Percentiles rank a stretch among this genome's conserved stretches.
Conservation (phyloP, 2,329 filamentous ascomycete genomes). For the Penicillium corylophilum region DNA sequence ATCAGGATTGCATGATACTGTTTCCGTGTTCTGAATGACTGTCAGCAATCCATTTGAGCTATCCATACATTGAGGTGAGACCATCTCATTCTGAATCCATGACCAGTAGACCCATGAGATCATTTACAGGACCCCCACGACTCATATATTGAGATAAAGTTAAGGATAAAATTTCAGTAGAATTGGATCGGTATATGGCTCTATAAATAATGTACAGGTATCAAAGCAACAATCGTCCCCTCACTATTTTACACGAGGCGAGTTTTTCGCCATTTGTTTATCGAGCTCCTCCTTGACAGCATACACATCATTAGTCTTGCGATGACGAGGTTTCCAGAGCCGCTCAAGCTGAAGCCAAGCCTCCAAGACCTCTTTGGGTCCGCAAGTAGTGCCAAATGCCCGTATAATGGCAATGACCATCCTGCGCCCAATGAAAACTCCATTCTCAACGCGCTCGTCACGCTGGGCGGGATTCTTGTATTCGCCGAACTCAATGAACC, state of each 20-base stretch:
- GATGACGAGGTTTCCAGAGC: conserved; percentile 41
- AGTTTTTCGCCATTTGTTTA: conserved; percentile 31
- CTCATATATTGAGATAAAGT: too few relatives aligned
- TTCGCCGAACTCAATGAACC: conserved; percentile 1
- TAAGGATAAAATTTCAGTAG: conserved; percentile 9
- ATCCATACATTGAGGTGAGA: too few relatives aligned
- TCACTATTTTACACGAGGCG: conserved; percentile 14
- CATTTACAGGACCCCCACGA: too few relatives aligned
- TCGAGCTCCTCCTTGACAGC: conserved; percentile 40
- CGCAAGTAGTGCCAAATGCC: conserved; percentile 41
- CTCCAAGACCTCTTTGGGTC: conserved; percentile 36
- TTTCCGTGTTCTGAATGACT: too few relatives aligned
- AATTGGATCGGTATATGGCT: conserved; percentile 19
- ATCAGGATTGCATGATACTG: too few relatives aligned
- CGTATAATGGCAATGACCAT: conserved; percentile 41
- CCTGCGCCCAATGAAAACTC: conserved; percentile 42
- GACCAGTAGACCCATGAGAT: too few relatives aligned
- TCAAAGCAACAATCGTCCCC: conserved; percentile 3
- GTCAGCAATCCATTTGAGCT: too few relatives aligned
- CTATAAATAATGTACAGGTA: conserved; percentile 32
- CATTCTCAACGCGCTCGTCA: conserved; percentile 38
- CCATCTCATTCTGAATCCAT: too few relatives aligned
- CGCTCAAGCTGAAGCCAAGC: conserved; percentile 41
- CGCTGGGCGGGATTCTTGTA: conserved; percentile 14
- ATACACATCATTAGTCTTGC: conserved; percentile 36